Base-by-base conservation (phyloP, 257 asterid genomes). In the Eucommia ulmoides region DNA sequence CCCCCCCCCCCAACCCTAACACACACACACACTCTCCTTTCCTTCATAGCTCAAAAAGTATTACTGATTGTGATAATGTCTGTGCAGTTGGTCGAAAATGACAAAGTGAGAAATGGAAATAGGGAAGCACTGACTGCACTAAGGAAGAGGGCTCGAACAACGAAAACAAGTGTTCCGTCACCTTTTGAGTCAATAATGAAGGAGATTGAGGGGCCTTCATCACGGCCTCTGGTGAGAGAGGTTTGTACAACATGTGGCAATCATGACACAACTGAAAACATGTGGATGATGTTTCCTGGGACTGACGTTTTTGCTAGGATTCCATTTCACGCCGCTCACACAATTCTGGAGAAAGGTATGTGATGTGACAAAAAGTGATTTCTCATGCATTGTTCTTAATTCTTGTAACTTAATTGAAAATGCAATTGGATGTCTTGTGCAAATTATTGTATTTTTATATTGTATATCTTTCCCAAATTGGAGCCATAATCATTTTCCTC, bases 301-400 rank as follows among this genome's bases (percentile, higher is more conserved):
- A 75, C 86, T 33, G 88, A 84, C 60, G 47, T 80, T 24, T 81
- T 88, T 65, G 84, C 76, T 0, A 69, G 67, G 20, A 33, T 81
- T 51, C 95, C 96, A 1, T 89, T 89, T 65, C 98, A 89, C 75
- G 94, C 98, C 66, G 86, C 93, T 57, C 96, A 89, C 72, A 74
- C 88, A 55, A 80, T 89, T 69, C 68, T 89, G 66, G 96, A 89
- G 66, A 68, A 71, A 74, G 94, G 98, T 89, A 49, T 19, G 25
- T 45, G 57, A 42, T 68, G 20, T 33, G 54, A 17, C 76, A 74
- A 54, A 85, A 96, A 85, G n/a, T n/a, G n/a, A n/a, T n/a, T n/a
- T n/a, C n/a, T n/a, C n/a, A n/a, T n/a, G 9, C 4, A 23, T 61
- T 26, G 38, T 26, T 26, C 6, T 26, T 26, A 4, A 6, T 26